Conservation (phyloP, 352 stramenopile species). For the Globisporangium takayamanum region DNA sequence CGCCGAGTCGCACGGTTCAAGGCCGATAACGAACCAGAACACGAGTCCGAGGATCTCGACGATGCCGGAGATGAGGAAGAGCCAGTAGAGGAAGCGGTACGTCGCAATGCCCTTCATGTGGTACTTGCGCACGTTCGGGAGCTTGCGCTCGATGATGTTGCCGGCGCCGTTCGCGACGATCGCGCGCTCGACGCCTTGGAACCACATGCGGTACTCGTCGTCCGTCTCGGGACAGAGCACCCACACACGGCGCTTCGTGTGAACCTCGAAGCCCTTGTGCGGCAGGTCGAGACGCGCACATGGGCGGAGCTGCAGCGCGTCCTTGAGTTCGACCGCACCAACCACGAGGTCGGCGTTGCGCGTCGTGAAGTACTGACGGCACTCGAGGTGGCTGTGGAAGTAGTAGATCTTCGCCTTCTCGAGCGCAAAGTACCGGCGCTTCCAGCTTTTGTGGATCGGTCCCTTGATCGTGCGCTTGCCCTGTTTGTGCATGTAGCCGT, state of each 20-base stretch:
- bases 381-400: slow-evolving; percentile 83
- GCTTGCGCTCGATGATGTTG: slow-evolving; percentile 83
- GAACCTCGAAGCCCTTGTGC: slow-evolving; percentile 72
- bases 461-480: slow-evolving; percentile 85
- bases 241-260: slow-evolving; percentile 80
- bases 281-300: slow-evolving; percentile 76
- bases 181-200: slow-evolving; percentile 65
- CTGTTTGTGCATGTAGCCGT: slow-evolving; percentile 89
- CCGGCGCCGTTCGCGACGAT: slow-evolving; percentile 69
- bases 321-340: slow-evolving; percentile 76
- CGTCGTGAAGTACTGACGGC: slow-evolving; percentile 83
- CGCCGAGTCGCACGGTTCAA: slow-evolving; percentile 64
- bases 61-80: slow-evolving; percentile 65
- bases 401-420: slow-evolving; percentile 89
- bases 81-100: slow-evolving; percentile 74
- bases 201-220: slow-evolving; percentile 83
- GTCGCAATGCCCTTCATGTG: slow-evolving; percentile 81
- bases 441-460: slow-evolving; percentile 85
- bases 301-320: slow-evolving; percentile 75
- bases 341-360: slow-evolving; percentile 78
- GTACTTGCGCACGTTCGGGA: slow-evolving; percentile 87
- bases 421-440: slow-evolving; percentile 80
- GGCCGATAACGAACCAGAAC: slow-evolving; percentile 77
- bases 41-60: slow-evolving; percentile 66
- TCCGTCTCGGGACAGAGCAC: slow-evolving; percentile 81